Evolutionary conservation across 176 grass and related monocot genomes (phyloP).

Genomic region (Cymbopogon citratus): DNA sequence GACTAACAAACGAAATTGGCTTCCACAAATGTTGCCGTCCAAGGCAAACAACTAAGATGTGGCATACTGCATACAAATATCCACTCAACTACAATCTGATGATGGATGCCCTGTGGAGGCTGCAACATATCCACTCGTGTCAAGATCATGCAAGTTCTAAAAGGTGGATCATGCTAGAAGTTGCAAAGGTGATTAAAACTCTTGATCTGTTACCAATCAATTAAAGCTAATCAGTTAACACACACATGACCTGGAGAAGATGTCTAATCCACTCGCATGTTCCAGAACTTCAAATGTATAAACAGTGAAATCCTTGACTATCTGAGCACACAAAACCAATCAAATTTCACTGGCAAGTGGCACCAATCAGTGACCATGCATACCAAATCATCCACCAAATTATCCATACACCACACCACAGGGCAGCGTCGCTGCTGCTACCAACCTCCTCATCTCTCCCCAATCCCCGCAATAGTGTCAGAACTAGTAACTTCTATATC

Average conservation of each 20-base stretch:
- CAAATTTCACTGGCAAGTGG: not conserved
- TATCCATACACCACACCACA: not conserved
- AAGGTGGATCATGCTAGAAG: too few relatives aligned
- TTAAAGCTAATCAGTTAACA: not conserved
- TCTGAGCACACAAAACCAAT: not conserved
- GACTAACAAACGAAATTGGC: not conserved
- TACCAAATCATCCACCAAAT: not conserved
- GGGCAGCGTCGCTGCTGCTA: not conserved
- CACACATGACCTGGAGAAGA: not conserved
- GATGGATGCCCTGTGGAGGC: not conserved
- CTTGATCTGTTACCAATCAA: not conserved
- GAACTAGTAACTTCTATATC: not conserved
- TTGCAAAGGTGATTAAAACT: too few relatives aligned
- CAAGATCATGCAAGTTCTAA: constrained; percentile 2
- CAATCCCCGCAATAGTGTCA: not conserved
- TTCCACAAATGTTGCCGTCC: not conserved
- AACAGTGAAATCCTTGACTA: not conserved
- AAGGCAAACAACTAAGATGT: not conserved
- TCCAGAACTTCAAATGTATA: not conserved
- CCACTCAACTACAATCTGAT: not conserved
- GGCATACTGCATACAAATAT: not conserved
- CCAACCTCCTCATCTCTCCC: not conserved
- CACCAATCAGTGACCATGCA: not conserved
- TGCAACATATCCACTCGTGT: not conserved
- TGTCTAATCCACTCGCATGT: not conserved